These are phyloP conservation scores for Macrotyloma uniflorum DNA, from an alignment of 306 rosid species.

Conservation along the genomic window DNA sequence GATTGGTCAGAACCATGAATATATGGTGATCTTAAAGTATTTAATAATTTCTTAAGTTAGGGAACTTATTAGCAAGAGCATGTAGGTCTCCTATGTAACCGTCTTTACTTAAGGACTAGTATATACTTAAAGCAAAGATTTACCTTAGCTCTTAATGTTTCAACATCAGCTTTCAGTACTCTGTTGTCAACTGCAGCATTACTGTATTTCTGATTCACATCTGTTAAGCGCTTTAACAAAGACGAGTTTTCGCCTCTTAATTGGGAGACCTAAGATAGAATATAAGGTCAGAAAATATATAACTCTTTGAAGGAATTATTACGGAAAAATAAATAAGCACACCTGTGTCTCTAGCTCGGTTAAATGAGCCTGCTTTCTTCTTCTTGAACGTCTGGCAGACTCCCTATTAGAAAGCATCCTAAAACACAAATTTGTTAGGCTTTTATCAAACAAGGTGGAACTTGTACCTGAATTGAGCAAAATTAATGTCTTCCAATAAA, in stretches of 20 bases:
- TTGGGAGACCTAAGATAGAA: constrained; percentile 67
- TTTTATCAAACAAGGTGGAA: constrained; percentile 30
- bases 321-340: neutral
- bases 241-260: constrained; percentile 86
- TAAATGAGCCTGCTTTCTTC: constrained; percentile 98
- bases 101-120: neutral
- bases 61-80: constrained; percentile 10
- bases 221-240: constrained; percentile 71
- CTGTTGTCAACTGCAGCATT: constrained; percentile 86
- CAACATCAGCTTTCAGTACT: constrained; percentile 83
- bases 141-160: constrained; percentile 96
- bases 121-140: constrained; percentile 1
- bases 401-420: constrained; percentile 99
- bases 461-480: constrained; percentile 19
- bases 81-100: neutral
- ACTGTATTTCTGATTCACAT: constrained; percentile 64
- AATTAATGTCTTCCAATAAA: neutral
- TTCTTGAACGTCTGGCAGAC: constrained; percentile 96
- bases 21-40: neutral
- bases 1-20: neutral
- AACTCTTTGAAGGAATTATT: neutral
- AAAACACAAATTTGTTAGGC: constrained; percentile 35
- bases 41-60: neutral
- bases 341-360: constrained; percentile 92
- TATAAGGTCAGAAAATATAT: constrained; percentile 26